Conservation (phyloP, 2,329 filamentous ascomycete genomes). For the Biscogniauxia mediterranea region DNA sequence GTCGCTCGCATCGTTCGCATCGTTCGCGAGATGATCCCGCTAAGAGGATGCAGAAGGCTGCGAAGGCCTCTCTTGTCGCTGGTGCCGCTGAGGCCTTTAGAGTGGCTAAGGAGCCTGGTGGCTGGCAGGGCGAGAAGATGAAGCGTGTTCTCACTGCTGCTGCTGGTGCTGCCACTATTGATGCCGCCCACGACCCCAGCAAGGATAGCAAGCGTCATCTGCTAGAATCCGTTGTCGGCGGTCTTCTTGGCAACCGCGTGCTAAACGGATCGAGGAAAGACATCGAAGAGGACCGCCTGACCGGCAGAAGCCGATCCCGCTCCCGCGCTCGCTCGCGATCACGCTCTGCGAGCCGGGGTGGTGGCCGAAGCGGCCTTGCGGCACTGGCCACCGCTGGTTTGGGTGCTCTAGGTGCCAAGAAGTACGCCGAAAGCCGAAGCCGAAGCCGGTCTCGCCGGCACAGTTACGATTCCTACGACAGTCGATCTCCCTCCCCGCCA, state of each 20-base stretch:
- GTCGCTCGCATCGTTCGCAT: constrained; percentile 36
- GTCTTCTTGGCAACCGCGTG: constrained; percentile 80
- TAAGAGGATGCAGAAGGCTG: constrained; percentile 76
- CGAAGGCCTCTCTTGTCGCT: constrained; percentile 85
- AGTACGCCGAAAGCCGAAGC: constrained; percentile 47
- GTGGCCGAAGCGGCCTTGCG: constrained; percentile 53
- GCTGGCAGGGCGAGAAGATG: constrained; percentile 88
- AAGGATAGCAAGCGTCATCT: constrained; percentile 81
- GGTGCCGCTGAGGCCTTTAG: constrained; percentile 92
- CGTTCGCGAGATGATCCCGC: constrained; percentile 42
- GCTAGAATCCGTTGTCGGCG: constrained; percentile 83
- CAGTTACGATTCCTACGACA: constrained; percentile 46
- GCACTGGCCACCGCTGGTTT: constrained; percentile 62
- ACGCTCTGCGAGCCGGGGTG: constrained; percentile 52
- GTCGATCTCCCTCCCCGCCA: constrained; percentile 42
- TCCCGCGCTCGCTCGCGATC: constrained; percentile 64
- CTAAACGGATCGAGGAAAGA: constrained; percentile 74
- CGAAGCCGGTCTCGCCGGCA: constrained; percentile 57
- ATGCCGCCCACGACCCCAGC: constrained; percentile 68
- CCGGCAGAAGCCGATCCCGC: constrained; percentile 66
- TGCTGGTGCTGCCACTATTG: constrained; percentile 79
- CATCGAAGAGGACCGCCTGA: constrained; percentile 59
- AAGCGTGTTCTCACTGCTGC: constrained; percentile 90
- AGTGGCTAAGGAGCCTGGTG: constrained; percentile 81
- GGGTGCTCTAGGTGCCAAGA: constrained; percentile 61